Base-by-base conservation (phyloP, 768 basidiomycete genomes). In the Rhodotorula graminis region DNA sequence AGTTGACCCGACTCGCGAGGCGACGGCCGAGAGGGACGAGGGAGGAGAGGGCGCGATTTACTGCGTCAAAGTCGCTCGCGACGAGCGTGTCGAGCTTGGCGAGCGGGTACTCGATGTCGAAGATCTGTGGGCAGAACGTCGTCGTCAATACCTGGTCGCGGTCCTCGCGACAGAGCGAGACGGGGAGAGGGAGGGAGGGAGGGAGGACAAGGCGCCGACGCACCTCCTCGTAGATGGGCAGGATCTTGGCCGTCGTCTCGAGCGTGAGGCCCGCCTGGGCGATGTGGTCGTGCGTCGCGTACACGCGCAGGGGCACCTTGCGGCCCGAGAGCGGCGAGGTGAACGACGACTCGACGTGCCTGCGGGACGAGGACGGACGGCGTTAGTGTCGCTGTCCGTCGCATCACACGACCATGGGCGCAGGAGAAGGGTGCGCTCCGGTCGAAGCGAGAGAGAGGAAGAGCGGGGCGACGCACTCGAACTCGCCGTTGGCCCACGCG, bases 51-150 rank as follows among this genome's bases (percentile, higher is more conserved):
- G 6, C 2, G 15, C 27, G 15, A 27, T 44, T 12, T 29, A 61
- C 60, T 46, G 89, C 88, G 78, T 95, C 93, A 76, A 96, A 96
- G 80, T 96, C 93, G 64, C 86, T 86, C 9, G 88, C 93, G 68
- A 92, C 91, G 23, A 98, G 84, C 4, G 93, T 94, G 79, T 97
- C 95, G 57, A 98, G 85, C 83, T 98, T 97, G 11, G 93, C 92
- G 40, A 98, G 85, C 33, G 94, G 92, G 80, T 89, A 98, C 69
- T 89, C 90, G 74, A 97, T 88, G 75, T 94, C 88, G 79, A 97
- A 97, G 67, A 95, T 85, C 79, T 89, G 52, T 84, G 21, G 18
- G 49, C 46, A 21, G 46, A 15, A 23, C 47, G 47, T 21, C 15
- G 2, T 21, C 6, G 21, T 19, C 21, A 49, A 16, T 14, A 47